Percentiles rank a stretch among this genome's conserved stretches.
Conservation (phyloP, 208 protist species). For the Trichomonas vaginalis region DNA sequence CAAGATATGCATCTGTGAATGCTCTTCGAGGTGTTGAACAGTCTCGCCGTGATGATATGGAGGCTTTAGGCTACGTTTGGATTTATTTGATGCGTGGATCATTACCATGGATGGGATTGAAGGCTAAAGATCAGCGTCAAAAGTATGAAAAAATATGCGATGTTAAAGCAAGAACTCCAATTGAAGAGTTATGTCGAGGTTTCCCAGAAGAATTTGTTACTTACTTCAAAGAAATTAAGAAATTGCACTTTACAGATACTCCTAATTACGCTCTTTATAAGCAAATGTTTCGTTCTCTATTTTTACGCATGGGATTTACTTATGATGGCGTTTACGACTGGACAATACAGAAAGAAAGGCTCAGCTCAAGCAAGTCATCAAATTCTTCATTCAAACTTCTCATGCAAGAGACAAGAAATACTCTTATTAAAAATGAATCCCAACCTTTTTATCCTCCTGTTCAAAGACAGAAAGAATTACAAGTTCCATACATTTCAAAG, state of each 20-base stretch:
- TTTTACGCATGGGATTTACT: background rate
- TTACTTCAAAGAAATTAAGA: background rate
- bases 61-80: constrained; percentile 90
- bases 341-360: background rate
- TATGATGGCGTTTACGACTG: background rate
- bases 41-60: constrained; percentile 38
- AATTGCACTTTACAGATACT: background rate
- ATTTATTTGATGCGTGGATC: constrained; percentile 91
- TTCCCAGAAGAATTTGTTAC: constrained; percentile 62
- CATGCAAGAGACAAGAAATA: background rate
- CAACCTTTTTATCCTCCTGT: background rate
- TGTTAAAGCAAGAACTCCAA: constrained; percentile 72
- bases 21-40: constrained; percentile 94
- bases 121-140: constrained; percentile 77
- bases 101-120: constrained; percentile 40
- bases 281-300: background rate
- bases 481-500: background rate
- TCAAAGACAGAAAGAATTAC: background rate
- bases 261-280: background rate
- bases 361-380: background rate
- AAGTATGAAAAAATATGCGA: constrained; percentile 93
- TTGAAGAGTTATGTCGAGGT: constrained; percentile 75
- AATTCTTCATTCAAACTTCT: background rate
- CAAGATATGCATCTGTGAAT: constrained; percentile 95
- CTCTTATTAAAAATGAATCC: background rate